A percentile compares a stretch with the other conserved stretches of the same genome.
Evolutionary conservation across 352 stramenopile species (phyloP).

Genomic region (Phytophthora pseudosyringae): DNA sequence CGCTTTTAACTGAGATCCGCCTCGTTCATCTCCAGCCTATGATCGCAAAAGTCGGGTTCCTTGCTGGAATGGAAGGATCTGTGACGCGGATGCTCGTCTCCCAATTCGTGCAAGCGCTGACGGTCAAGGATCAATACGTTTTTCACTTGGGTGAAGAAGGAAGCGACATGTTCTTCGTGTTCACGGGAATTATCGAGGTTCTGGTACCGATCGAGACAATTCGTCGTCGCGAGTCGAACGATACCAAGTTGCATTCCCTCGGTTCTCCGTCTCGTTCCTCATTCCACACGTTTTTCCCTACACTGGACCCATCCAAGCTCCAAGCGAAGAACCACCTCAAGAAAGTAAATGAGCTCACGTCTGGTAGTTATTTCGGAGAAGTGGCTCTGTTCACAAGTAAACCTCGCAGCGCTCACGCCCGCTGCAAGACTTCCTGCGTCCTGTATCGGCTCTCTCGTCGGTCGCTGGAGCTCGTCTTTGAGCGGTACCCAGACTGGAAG

Average conservation of each 20-base stretch:
- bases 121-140: conserved; percentile 55
- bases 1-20: conserved; percentile 60
- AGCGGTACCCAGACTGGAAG: conserved; percentile 72
- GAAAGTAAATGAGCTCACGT: conserved; percentile 65
- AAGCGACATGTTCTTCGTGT: conserved; percentile 72
- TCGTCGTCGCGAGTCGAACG: conserved; percentile 38
- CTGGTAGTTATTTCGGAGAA: conserved; percentile 66
- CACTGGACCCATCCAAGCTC: conserved; percentile 31
- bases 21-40: conserved; percentile 64
- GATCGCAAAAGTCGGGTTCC: conserved; percentile 63
- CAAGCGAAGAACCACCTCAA: conserved; percentile 40
- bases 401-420: conserved; percentile 50
- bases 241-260: conserved; percentile 25
- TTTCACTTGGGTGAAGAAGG: conserved; percentile 55
- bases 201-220: conserved; percentile 44
- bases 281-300: conserved; percentile 29
- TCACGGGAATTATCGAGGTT: conserved; percentile 59
- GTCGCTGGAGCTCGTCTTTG: conserved; percentile 66
- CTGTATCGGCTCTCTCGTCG: conserved; percentile 58
- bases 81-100: conserved; percentile 63
- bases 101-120: conserved; percentile 55
- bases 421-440: conserved; percentile 61
- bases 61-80: conserved; percentile 54
- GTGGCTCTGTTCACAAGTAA: conserved; percentile 57
- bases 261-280: conserved; percentile 20